Percentiles rank a stretch among this genome's conserved stretches.
These are phyloP conservation scores for Candida suzukii DNA, from an alignment of 805 yeast species.

Conservation along the genomic window DNA sequence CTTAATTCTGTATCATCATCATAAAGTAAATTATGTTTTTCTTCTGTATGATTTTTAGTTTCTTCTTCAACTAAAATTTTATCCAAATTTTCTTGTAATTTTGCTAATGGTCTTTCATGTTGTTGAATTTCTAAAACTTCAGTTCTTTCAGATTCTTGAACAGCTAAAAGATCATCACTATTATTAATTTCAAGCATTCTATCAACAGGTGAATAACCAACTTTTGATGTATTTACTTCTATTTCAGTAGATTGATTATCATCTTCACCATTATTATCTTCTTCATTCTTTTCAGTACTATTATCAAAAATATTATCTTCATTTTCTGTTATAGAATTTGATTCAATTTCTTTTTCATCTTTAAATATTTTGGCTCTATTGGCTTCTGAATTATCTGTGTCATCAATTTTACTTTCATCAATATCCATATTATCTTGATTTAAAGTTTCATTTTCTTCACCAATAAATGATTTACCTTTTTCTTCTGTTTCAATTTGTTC, in stretches of 20 bases:
- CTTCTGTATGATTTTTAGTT: constrained; percentile 14
- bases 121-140: constrained; percentile 74
- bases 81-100: constrained; percentile 68
- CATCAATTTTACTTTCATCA: constrained; percentile 1
- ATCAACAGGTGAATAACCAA: constrained; percentile 38
- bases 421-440: constrained; percentile 3
- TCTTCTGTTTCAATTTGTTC: not conserved
- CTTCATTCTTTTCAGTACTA: constrained; percentile 7
- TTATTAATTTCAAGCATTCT: constrained; percentile 41
- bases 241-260: constrained; percentile 21
- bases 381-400: constrained; percentile 1
- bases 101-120: constrained; percentile 78
- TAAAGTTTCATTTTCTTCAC: constrained; percentile 8
- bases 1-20: constrained; percentile 79
- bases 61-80: constrained; percentile 32
- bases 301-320: not conserved
- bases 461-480: too few relatives aligned
- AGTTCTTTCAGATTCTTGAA: constrained; percentile 56
- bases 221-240: constrained; percentile 16
- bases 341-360: constrained; percentile 2
- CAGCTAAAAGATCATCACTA: constrained; percentile 39
- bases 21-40: constrained; percentile 44
- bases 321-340: not conserved
- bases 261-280: constrained; percentile 16
- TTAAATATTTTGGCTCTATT: constrained; percentile 3